A percentile compares a stretch with the other conserved stretches of the same genome.
phyloP scores from a whole-genome alignment of 2,329 filamentous ascomycete genomes.

The Didymella segeticola region DNA sequence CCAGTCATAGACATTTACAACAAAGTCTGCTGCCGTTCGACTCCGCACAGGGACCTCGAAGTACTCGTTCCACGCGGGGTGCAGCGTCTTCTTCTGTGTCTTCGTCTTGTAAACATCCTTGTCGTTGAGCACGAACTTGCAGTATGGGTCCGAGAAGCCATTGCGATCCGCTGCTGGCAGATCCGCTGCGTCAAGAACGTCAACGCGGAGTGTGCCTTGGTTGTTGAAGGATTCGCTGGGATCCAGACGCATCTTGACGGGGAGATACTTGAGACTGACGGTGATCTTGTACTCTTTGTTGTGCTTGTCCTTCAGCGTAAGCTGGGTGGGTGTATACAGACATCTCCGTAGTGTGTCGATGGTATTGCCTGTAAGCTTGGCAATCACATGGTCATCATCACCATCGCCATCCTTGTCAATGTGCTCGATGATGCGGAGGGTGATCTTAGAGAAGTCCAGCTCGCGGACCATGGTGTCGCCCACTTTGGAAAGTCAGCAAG shows the following conservation, averaged over 20 bases:
- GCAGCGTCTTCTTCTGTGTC: conserved; percentile 93
- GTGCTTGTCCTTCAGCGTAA: conserved; percentile 79
- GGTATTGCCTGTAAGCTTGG: conserved; percentile 84
- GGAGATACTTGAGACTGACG: conserved; percentile 93
- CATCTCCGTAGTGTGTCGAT: conserved; percentile 87
- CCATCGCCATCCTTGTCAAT: conserved; percentile 74
- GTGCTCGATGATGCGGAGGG: conserved; percentile 83
- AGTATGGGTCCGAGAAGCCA: conserved; percentile 96
- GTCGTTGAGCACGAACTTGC: conserved; percentile 89
- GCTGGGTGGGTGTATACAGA: conserved; percentile 86
- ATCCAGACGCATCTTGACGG: conserved; percentile 91
- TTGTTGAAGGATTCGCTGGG: conserved; percentile 98
- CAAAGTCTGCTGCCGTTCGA: conserved; percentile 83
- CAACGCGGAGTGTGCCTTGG: conserved; percentile 93
- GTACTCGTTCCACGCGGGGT: conserved; percentile 94
- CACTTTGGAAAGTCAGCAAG: conserved; percentile 54
- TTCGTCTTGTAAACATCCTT: conserved; percentile 95
- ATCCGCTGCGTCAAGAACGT: conserved; percentile 83
- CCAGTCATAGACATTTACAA: conserved; percentile 88
- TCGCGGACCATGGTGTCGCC: conserved; percentile 96
- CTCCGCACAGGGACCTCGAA: conserved; percentile 87
- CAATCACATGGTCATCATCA: conserved; percentile 75
- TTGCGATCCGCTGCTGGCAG: conserved; percentile 95
- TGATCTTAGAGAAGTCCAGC: conserved; percentile 94
- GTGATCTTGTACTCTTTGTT: conserved; percentile 80